Conservation (phyloP, 2,329 filamentous ascomycete species). For the Rhynchosporium graminicola region DNA sequence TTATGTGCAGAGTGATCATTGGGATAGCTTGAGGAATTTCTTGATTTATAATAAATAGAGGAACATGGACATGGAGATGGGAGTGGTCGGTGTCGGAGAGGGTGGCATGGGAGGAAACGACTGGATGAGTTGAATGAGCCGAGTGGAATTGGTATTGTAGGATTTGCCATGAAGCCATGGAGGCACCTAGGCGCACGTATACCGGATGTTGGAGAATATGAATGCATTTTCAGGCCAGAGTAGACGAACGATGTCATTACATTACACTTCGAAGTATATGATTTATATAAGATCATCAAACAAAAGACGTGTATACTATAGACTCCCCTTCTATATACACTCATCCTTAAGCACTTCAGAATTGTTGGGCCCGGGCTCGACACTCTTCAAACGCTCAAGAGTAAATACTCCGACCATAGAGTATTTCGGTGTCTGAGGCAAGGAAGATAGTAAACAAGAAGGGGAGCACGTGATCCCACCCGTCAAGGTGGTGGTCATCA, state of each 20-base stretch:
- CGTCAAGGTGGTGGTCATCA: background rate
- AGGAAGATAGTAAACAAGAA: background rate
- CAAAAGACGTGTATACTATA: no score
- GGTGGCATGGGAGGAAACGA: background rate
- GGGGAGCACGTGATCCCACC: background rate
- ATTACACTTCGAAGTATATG: background rate
- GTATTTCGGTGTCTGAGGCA: no score
- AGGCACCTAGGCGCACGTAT: conserved; percentile 3
- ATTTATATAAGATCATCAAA: background rate
- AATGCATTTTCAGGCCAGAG: conserved; percentile 6
- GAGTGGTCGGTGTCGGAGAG: background rate
- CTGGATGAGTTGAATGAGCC: no score
- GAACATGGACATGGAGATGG: background rate
- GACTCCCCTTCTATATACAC: no score
- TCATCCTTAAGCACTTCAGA: no score
- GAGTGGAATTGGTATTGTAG: background rate
- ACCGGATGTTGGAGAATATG: background rate
- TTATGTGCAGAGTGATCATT: conserved; percentile 85
- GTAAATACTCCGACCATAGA: no score
- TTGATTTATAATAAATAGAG: conserved; percentile 75
- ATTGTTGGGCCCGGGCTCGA: no score
- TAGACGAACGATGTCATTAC: conserved; percentile 10
- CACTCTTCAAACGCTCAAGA: no score
- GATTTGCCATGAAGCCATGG: background rate
- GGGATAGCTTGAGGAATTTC: conserved; percentile 83